Evolutionary conservation across 371 early-diverging fungal genomes (phyloP), one percentile per base, ranked within the genome.

Genomic region (Sporodiniella umbellata): DNA sequence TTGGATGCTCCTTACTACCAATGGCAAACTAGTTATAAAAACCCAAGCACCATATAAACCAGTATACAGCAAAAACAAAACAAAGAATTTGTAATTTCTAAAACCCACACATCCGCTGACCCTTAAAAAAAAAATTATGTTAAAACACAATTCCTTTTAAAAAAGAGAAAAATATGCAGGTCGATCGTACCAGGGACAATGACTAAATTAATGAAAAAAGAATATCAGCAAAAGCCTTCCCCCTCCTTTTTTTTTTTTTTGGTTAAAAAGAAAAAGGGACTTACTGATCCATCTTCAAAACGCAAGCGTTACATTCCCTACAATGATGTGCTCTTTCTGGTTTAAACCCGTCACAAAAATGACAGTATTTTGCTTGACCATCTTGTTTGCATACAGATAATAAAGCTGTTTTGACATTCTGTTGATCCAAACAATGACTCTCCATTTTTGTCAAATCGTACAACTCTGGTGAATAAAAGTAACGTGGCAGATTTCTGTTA

Each of bases 271-370:
- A n/a, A n/a, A n/a, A n/a, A n/a, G n/a, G n/a, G n/a, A 66, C 77
- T 51, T 71, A 82, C 83, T 85, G 85, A 52, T 85, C 85, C 79
- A 85, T 83, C 55, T 70, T 78, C 25, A 83, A 48, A 3, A 83
- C 77, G 53, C 85, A 85, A 37, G 65, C 53, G 50, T 79, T 79
- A 61, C 85, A 85, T 33, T 80, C 81, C 42, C 70, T 78, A 44
- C 85, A 85, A 42, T 85, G 85, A 66, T 85, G 83, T 7, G 80
- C 65, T 57, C 85, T 56, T 45, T 78, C 81, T 3, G 85, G 81
- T 53, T 83, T 85, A 54, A 74, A 67, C 37, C 73, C 64, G 23
- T 70, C 64, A 54, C 84, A 84, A 17, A 62, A 48, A 5, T 77
- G 70, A 52, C 84, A 84, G 54, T 62, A 81, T 17, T 79, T 70